Conservation (phyloP, 208 protist genomes). For the Trichomonas vaginalis region DNA sequence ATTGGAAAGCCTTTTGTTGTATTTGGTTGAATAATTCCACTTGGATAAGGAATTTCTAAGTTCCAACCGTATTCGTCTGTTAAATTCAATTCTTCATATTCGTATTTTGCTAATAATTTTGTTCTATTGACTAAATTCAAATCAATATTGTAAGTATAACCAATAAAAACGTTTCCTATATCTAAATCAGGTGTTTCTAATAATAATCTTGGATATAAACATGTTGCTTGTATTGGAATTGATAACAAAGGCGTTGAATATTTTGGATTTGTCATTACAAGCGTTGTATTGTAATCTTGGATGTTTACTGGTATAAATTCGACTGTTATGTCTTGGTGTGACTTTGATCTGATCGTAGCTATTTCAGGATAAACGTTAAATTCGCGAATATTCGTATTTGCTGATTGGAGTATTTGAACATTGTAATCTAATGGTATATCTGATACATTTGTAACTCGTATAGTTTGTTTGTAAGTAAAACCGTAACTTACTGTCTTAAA, state of each 20-base stretch:
- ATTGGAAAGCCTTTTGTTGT: neutral
- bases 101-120: neutral
- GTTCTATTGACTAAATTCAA: neutral
- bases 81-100: neutral
- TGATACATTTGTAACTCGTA: neutral
- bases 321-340: neutral
- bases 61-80: neutral
- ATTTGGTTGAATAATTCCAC: neutral
- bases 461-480: neutral
- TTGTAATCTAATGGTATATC: neutral
- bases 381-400: neutral
- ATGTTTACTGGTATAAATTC: neutral
- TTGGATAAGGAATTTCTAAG: neutral
- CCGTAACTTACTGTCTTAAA: constrained; percentile 4
- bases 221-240: neutral
- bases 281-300: neutral
- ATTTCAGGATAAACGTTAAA: neutral
- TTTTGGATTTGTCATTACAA: neutral
- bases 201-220: neutral
- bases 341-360: neutral
- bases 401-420: neutral
- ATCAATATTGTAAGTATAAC: neutral
- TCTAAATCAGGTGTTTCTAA: neutral
- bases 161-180: neutral
- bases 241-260: neutral